Conservation (phyloP, 345 rosid species). For the Heritiera littoralis region DNA sequence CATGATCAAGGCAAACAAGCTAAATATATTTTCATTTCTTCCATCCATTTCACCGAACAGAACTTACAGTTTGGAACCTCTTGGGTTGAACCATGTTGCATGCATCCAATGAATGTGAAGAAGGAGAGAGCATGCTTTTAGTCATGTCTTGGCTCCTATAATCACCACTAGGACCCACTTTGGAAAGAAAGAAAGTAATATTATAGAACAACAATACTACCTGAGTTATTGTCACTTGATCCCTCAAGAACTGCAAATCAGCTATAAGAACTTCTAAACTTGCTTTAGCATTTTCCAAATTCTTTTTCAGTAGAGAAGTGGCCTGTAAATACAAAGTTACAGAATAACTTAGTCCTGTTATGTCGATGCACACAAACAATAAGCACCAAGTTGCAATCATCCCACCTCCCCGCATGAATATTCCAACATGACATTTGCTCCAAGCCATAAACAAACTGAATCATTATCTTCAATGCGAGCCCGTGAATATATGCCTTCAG, state of each 20-base stretch:
- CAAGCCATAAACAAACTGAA: conserved; percentile 91
- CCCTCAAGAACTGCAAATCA: conserved; percentile 90
- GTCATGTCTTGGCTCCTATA: not conserved
- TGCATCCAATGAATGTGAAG: no score
- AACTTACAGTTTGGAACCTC: no score
- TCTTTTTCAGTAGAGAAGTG: conserved; percentile 67
- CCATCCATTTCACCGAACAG: no score
- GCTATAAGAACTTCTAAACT: conserved; percentile 87
- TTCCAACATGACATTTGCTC: conserved; percentile 97
- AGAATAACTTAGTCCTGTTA: conserved; percentile 28
- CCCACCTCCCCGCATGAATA: conserved; percentile 85
- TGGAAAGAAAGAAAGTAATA: not conserved
- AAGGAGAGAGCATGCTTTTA: not conserved
- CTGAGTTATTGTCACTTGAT: conserved; percentile 96
- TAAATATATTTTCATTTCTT: no score
- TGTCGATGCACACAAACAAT: conserved; percentile 23
- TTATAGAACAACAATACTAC: conserved; percentile 33
- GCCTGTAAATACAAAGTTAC: conserved; percentile 50
- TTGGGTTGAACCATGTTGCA: no score
- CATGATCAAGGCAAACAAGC: no score
- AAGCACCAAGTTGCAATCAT: conserved; percentile 22
- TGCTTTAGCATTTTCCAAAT: conserved; percentile 91
- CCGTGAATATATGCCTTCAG: conserved; percentile 91
- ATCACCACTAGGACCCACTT: not conserved
- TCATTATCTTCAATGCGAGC: conserved; percentile 68